A percentile compares a stretch with the other conserved stretches of the same genome.
Evolutionary conservation across 495 filamentous ascomycete species (phyloP).

Genomic region (Penicillium nucicola): DNA sequence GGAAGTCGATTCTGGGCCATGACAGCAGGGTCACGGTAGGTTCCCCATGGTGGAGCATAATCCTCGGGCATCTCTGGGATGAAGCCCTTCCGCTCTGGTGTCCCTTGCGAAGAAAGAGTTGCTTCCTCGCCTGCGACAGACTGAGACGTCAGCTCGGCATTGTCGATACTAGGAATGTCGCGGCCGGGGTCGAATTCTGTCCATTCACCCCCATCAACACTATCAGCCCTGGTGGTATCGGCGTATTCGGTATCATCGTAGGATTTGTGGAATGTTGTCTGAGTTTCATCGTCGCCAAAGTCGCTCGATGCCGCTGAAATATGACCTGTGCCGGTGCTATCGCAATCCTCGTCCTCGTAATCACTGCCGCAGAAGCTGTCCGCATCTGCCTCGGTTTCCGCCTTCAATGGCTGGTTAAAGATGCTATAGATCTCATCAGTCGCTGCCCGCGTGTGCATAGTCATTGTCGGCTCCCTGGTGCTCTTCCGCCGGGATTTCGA

Average conservation of each 20-base stretch:
- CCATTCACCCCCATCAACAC: constrained; percentile 67
- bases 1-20: constrained; percentile 83
- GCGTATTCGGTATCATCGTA: constrained; percentile 45
- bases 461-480: constrained; percentile 87
- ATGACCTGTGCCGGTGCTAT: constrained; percentile 74
- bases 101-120: constrained; percentile 18
- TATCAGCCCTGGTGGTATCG: constrained; percentile 49
- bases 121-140: constrained; percentile 29
- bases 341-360: constrained; percentile 72
- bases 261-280: constrained; percentile 42
- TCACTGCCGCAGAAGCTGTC: constrained; percentile 52
- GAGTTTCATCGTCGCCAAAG: constrained; percentile 59
- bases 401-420: constrained; percentile 85
- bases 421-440: constrained; percentile 97
- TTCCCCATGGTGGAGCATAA: constrained; percentile 69
- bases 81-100: constrained; percentile 45
- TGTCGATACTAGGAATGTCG: constrained; percentile 56
- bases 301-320: constrained; percentile 62
- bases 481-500: constrained; percentile 75
- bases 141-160: constrained; percentile 20
- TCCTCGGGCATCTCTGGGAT: constrained; percentile 78
- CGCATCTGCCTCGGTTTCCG: constrained; percentile 37
- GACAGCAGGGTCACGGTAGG: constrained; percentile 72
- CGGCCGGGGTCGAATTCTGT: constrained; percentile 77
- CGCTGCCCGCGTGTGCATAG: constrained; percentile 88